These are phyloP conservation scores for Cutaneotrichosporon mucoides DNA, from an alignment of 1,284 basidiomycete genomes.

Conservation along the genomic window DNA sequence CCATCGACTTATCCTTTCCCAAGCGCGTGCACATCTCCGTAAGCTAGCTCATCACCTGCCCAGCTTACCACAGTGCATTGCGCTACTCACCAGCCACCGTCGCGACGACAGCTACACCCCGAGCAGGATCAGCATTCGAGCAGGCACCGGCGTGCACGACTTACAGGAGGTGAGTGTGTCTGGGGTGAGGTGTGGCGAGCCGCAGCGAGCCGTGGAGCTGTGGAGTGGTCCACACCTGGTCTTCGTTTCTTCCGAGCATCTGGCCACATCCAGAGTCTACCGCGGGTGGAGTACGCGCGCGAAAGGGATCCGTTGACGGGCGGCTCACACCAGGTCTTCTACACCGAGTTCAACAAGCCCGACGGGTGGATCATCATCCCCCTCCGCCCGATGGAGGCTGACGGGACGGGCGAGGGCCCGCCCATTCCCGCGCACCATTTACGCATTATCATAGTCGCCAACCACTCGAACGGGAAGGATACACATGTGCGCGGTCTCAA, in stretches of 20 bases:
- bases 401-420: slow-evolving; percentile 63
- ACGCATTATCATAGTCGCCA: slow-evolving; percentile 84
- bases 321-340: slow-evolving; percentile 61
- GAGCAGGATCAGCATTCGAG: slow-evolving; percentile 78
- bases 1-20: slow-evolving; percentile 89
- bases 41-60: too few species aligned
- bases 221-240: too few species aligned
- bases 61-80: slow-evolving; percentile 73
- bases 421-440: slow-evolving; percentile 84
- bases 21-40: slow-evolving; percentile 85
- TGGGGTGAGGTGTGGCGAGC: too few species aligned
- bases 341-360: slow-evolving; percentile 79
- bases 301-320: too few species aligned
- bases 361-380: slow-evolving; percentile 94
- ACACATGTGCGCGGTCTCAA: slow-evolving; percentile 90
- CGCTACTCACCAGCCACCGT: slow-evolving; percentile 77
- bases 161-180: slow-evolving; percentile 72
- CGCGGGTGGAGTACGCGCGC: too few species aligned
- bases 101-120: slow-evolving; percentile 98
- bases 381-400: slow-evolving; percentile 69
- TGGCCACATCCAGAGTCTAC: too few species aligned
- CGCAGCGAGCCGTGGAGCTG: too few species aligned
- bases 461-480: slow-evolving; percentile 98
- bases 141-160: slow-evolving; percentile 87
- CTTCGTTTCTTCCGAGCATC: too few species aligned